Evolutionary conservation across 176 grass and related monocot genomes (phyloP), one percentile per base, ranked within the genome.

Genomic region (Dactylis glomerata): DNA sequence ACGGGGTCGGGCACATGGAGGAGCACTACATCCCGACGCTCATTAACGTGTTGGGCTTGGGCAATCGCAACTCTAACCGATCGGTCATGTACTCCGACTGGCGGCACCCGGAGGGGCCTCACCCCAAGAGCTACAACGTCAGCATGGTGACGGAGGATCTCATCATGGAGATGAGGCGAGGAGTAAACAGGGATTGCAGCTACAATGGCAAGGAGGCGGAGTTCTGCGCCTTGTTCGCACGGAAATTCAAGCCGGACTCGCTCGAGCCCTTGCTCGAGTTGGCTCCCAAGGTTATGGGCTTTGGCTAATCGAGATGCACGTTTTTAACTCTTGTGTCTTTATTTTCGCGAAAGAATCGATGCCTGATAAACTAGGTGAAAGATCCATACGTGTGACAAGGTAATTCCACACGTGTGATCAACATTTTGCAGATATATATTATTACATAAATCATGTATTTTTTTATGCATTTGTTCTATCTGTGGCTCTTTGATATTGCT

Each of bases 11-110:
- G 47, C 76, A 91, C n/a, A 81, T 91, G 54, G 94, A 96, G n/a
- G 94, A 96, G 86, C 94, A 96, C 77, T 96, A 97, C 81, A 86
- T 97, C 31, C 86, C 91, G 2, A 97, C 89, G 76, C 81, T 97
- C 40, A 44, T 87, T 14, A 82, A n/a, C 88, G 0, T 89, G 23
- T 63, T 89, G 0, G 32, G 88, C 3, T 77, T 84, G 71, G 34
- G 84, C 20, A 5, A 40, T 28, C 88, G 79, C 3, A 97, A 92
- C 55, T 32, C 86, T 3, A 85, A 97, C 66, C 86, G 91, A 20
- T 86, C 86, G 20, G 50, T 97, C 38, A 97, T 91, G 24, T 95
- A 86, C 69, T 61, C 62, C 0, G 92, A 91, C 5, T 93, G 95
- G 92, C 84, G 63, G 2, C n/a, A 42, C 32, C 3, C 49, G 1